Percentiles rank a stretch among this genome's conserved stretches.
Conservation (phyloP, 129 eudicot species). For the Escallonia herrerae region DNA sequence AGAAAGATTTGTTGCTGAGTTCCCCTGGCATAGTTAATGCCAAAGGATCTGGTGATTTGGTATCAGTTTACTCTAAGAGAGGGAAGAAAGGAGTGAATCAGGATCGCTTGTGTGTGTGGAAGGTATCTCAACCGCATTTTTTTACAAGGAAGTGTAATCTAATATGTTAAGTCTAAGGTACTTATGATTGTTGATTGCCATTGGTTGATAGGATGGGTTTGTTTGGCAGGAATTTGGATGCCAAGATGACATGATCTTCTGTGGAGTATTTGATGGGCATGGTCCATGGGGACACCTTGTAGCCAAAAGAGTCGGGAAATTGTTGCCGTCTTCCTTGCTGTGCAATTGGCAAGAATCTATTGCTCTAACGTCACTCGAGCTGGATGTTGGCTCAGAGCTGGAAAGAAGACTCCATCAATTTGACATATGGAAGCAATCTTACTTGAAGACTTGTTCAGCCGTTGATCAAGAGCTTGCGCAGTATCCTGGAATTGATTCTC, state of each 20-base stretch:
- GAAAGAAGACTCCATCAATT: conserved; percentile 28
- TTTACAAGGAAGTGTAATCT: background rate
- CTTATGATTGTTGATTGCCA: background rate
- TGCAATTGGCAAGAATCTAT: conserved; percentile 67
- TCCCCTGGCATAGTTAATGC: conserved; percentile 49
- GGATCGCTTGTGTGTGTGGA: conserved; percentile 73
- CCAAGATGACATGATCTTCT: conserved; percentile 76
- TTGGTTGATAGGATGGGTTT: background rate
- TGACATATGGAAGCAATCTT: conserved; percentile 66
- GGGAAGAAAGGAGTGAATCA: conserved; percentile 85
- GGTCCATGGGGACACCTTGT: conserved; percentile 98
- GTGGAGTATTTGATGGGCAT: conserved; percentile 96
- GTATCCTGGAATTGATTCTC: conserved; percentile 63
- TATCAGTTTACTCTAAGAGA: conserved; percentile 53
- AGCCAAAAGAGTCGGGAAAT: conserved; percentile 59
- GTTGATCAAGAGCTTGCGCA: conserved; percentile 75
- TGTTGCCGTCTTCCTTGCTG: conserved; percentile 69
- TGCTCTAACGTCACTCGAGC: conserved; percentile 22
- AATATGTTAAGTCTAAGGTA: background rate
- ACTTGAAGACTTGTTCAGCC: conserved; percentile 56
- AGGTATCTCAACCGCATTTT: conserved; percentile 36
- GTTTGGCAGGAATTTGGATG: conserved; percentile 69
- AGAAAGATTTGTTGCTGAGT: conserved; percentile 43
- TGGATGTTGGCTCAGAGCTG: conserved; percentile 5
- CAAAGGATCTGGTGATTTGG: conserved; percentile 32